Evolutionary conservation across 202 grass and related monocot genomes (phyloP), one percentile per base, ranked within the genome.

Genomic region (Bolboschoenoplectus hybrid): DNA sequence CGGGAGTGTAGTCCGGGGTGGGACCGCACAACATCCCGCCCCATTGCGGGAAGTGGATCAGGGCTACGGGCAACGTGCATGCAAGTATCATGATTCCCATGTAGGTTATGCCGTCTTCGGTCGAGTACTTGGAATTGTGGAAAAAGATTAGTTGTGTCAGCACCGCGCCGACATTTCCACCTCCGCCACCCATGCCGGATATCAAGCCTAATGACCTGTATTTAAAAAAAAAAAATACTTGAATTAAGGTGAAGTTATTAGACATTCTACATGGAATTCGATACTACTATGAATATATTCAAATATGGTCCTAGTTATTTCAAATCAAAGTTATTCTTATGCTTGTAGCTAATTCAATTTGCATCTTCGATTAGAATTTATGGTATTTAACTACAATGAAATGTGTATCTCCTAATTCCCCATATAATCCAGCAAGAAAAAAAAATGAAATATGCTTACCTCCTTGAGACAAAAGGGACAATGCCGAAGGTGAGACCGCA

Each of bases 401-500:
- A 11, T 12, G 9, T 35, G 8, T 65, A 65, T 36, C 32, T 12
- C 7, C 7, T 1, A 36, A 65, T 36, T 36, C 1, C 26, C 32
- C 3, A 0, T 12, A 65, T 38, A 11, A n/a, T 8, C 5, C 38
- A 53, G 6, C 44, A 7, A 51, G 9, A 13, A 45, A 49, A 6
- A 61, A 20, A 61, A 61, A 10, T 67, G 35, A 67, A 12, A 67
- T 19, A 17, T 63, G 4, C 3, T 14, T 85, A 90, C 89, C 89
- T 90, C 71, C 89, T 68, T 38, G 95, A 95, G 9, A 97, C 85
- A 81, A 97, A 97, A 1, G 95, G 95, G 72, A 95, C 91, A 60
- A 97, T 69, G 26, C 95, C 95, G 38, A 97, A 97, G 67, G 82
- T 91, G 60, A 97, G 90, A 19, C 95, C 95, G 19, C 89, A 89